Base-by-base conservation (phyloP, 2,329 filamentous ascomycete species). In the Eurotiales sp. region DNA sequence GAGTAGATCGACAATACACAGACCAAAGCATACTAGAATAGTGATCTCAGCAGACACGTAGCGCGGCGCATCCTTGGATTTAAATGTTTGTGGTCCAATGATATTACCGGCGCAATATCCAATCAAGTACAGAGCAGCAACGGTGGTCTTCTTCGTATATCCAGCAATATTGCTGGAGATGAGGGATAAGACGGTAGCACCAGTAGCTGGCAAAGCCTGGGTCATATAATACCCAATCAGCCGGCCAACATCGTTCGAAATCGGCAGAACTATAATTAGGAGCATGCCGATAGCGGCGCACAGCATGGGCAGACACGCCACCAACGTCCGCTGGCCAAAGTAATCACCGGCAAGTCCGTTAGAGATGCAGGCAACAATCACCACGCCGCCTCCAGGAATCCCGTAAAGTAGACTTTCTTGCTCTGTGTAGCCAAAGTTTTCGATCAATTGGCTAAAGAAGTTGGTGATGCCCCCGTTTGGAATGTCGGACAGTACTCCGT, bases 191-290 rank as follows among this genome's bases (percentile, higher is more conserved):
- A 85, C 64, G 10, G 78, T 78, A 1, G 84, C 81, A 56, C 84
- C 84, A 0, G 78, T 73, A 0, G 79, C 80, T 0, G 81, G 74
- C 12, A 70, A 71, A 2, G 79, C 75, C 56, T 79, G 75, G 0
- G 78, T 83, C 17, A 86, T 64, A 64, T 85, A 86, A 64, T 83
- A 86, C 0, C 80, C 81, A 1, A 79, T 73, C 2, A 84, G 71
- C 0, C 77, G 71, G 8, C 81, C 83, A 1, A 65, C 71, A 55
- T 75, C 77, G 56, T 78, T 78, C 27, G 67, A 61, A 10, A 79
- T 63, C 1, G 80, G 79, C 25, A 27, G 25, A 17, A n/a, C 19
- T 14, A 41, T 41, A 21, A 41, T 41, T 6, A 41, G 17, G 21
- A 41, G 37, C 37, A 41, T 41, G 37, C 37, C 37, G 7, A 41